Base-by-base conservation (phyloP, 208 protist genomes). In the Trichomonas tenax region DNA sequence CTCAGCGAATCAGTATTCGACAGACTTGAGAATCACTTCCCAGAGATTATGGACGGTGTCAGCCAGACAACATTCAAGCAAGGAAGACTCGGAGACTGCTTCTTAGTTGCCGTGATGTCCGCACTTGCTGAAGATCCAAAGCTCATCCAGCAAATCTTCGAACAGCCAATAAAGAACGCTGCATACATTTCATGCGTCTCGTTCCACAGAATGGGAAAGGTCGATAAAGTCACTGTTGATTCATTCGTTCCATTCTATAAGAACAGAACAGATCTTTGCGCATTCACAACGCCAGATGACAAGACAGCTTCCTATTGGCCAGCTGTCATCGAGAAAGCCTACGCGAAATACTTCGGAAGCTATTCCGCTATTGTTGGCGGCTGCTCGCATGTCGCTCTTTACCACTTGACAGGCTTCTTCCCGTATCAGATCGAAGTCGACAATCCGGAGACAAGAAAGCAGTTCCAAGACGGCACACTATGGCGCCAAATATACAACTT, bases 291-390 rank as follows among this genome's bases (percentile, higher is more conserved):
- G 0, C 34, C 34, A 11, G 81, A 41, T n/a, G 11, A 36, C 11
- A 14, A 41, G 10, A n/a, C 11, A 23, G 34, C 11, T 2, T 10
- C 26, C 4, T 89, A 40, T 4, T 96, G 72, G 72, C 63, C 95
- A 17, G 58, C 96, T 0, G 36, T 96, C 23, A 36, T 96, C 17
- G 96, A 96, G 38, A 96, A 96, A 81, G 96, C 96, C 15, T 96
- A 96, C 46, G 96, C 96, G 8, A 96, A 96, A 26, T 89, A 84
- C 40, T 95, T 86, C 45, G 72, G 96, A 36, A 86, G 48, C 26
- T 96, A 96, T 51, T 45, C 21, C 3, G 81, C 72, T 3, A 96
- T 96, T 38, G 10, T 4, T 38, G 72, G 96, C 26, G 96, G 96
- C 3, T 95, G 93, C 46, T 82, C 95, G 8, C 89, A 95, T 31